Evolutionary conservation across 768 basidiomycete genomes (phyloP), one percentile per base, ranked within the genome.

Genomic region (Cystofilobasidium ferigula): DNA sequence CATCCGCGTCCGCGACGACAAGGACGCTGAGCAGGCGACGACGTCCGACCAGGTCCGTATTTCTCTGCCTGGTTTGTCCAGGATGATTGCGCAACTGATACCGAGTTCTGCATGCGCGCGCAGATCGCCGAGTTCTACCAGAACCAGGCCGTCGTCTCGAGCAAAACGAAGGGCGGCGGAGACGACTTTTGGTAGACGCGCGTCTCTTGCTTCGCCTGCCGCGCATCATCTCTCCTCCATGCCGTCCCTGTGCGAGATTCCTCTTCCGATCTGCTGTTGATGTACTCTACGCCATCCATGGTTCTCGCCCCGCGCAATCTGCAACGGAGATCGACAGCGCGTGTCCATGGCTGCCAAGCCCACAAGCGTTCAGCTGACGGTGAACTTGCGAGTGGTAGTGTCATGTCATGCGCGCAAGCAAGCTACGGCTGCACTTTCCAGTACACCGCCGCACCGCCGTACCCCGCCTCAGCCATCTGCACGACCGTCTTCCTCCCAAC

Each of bases 71-170:
- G 43, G n/a, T n/a, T 18, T 24, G 48, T 14, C 10, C 64, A 36
- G 58, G 10, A 34, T 20, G 36, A 24, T 30, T 48, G 56, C 24
- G 42, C 56, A 57, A 71, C 54, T 48, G 57, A 20, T 40, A 35
- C 35, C 20, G 40, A 47, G 24, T 28, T 14, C 47, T 42, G 32
- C 22, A 28, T 57, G 57, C 62, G 69, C 45, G 30, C 38, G 0
- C 69, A 91, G 88, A 84, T 93, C 71, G 87, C 89, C 61, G 92
- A 97, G 74, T 92, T 95, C 87, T 97, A 94, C 75, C 83, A 88
- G 75, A 80, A 84, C 63, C 92, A 97, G 75, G 85, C 84, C 20
- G 82, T 93, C 42, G 86, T 90, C 57, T 82, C 81, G 14, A 82
- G 84, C 60, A 86, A 84, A 75, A 88, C 86, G 78, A 83, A 82